Percentiles rank a stretch among this genome's conserved stretches.
These are phyloP conservation scores for Sphaerosporella brunnea DNA, from an alignment of 495 filamentous ascomycete genomes.

Conservation along the genomic window DNA sequence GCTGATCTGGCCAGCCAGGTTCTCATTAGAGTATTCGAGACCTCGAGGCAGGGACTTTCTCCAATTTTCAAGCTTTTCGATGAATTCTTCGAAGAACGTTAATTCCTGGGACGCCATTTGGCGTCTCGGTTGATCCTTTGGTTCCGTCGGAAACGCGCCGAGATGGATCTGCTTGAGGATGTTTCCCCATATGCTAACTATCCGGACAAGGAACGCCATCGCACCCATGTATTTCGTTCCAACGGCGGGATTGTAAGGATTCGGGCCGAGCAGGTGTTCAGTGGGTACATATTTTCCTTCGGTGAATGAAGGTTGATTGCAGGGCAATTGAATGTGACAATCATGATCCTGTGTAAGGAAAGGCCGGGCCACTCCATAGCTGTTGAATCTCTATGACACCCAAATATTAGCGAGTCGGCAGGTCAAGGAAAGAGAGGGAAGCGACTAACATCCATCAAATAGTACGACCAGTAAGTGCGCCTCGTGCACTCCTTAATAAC, in stretches of 20 bases:
- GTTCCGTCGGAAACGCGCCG: conserved; percentile 18
- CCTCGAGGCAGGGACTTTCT: conserved; percentile 17
- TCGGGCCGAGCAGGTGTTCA: conserved; percentile 20
- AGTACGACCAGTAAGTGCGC: conserved; percentile 26
- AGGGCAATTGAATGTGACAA: conserved; percentile 25
- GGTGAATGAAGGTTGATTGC: conserved; percentile 24
- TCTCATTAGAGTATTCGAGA: conserved; percentile 25
- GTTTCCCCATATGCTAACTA: conserved; percentile 24
- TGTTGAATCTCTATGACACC: conserved; percentile 20
- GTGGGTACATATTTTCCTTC: conserved; percentile 20
- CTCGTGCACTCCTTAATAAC: conserved; percentile 19
- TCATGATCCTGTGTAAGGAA: conserved; percentile 26
- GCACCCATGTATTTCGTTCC: conserved; percentile 23
- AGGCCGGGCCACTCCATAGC: conserved; percentile 25
- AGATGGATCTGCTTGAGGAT: conserved; percentile 25
- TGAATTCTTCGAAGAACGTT: conserved; percentile 5
- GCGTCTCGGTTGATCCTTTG: too few species aligned
- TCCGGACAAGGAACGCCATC: conserved; percentile 25
- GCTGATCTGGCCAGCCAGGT: conserved; percentile 24
- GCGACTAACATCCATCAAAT: conserved; percentile 26
- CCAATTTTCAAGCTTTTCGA: conserved; percentile 20
- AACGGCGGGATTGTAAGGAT: conserved; percentile 13
- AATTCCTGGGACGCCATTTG: not conserved
- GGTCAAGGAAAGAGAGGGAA: not conserved
- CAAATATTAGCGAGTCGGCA: not conserved